Evolutionary conservation across 2,329 filamentous ascomycete species (phyloP).

Genomic region (Apiospora pterosperma): DNA sequence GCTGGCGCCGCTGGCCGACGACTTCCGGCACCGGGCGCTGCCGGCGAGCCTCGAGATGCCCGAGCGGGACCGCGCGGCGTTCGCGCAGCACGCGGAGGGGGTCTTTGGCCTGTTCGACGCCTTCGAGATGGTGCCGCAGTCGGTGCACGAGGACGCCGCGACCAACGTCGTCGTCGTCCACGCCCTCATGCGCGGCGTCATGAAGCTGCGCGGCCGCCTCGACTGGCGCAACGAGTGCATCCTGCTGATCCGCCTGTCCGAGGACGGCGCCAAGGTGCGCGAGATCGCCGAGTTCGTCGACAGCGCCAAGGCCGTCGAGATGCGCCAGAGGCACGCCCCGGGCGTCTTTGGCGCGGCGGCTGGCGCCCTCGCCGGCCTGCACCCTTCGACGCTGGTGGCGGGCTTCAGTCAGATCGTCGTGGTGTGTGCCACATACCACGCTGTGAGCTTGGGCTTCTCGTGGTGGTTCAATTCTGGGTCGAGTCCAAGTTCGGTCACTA

Average conservation of each 20-base stretch:
- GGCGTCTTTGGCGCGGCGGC: constrained; percentile 19
- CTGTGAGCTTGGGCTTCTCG: neutral
- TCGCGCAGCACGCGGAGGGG: constrained; percentile 33
- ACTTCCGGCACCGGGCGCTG: constrained; percentile 37
- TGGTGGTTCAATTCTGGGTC: neutral
- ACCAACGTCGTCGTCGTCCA: constrained; percentile 34
- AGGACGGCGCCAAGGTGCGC: constrained; percentile 20
- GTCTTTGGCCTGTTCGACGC: constrained; percentile 38
- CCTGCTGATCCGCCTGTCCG: constrained; percentile 27
- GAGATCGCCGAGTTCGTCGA: constrained; percentile 38
- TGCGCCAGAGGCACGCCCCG: constrained; percentile 26
- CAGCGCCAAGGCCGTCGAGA: constrained; percentile 34
- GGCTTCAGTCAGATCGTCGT: neutral
- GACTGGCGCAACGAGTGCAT: constrained; percentile 31
- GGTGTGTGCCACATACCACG: neutral
- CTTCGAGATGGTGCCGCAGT: constrained; percentile 36
- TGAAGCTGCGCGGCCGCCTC: constrained; percentile 16
- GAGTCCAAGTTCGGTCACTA: neutral
- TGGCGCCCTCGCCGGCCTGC: neutral
- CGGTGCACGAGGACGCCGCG: constrained; percentile 27
- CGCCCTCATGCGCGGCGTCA: constrained; percentile 30
- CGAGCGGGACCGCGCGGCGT: constrained; percentile 29
- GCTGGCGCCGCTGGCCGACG: constrained; percentile 26
- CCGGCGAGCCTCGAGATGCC: constrained; percentile 37
- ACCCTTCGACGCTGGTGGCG: neutral